phyloP scores from a whole-genome alignment of 345 rosid genomes.

The Carallia pectinifolia region DNA sequence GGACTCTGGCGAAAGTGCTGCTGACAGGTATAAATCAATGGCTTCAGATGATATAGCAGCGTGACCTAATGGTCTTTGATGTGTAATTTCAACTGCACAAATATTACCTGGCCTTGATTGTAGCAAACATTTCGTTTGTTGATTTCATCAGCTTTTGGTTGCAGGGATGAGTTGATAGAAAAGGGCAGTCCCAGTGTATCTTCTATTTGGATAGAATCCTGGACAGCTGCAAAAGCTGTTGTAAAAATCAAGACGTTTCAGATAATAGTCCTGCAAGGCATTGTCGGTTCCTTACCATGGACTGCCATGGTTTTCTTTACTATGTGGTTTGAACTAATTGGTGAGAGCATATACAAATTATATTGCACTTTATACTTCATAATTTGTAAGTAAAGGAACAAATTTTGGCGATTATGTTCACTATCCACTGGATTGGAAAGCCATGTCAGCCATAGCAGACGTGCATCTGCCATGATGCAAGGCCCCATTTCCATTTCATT shows the following conservation, averaged over 20 bases:
- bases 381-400: background rate
- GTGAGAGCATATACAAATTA: slow-evolving; percentile 31
- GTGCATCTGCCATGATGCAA: too few relatives aligned
- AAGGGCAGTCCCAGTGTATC: slow-evolving; percentile 33
- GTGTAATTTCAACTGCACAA: background rate
- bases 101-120: background rate
- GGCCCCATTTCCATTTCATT: background rate
- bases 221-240: slow-evolving; percentile 67
- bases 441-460: too few relatives aligned
- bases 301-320: slow-evolving; percentile 96
- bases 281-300: slow-evolving; percentile 89
- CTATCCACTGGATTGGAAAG: background rate
- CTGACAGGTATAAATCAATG: slow-evolving; percentile 32
- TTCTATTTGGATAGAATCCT: slow-evolving; percentile 73
- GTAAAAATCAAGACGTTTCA: slow-evolving; percentile 79
- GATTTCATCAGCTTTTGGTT: slow-evolving; percentile 17
- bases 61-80: background rate
- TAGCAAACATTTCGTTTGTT: background rate
- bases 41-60: background rate
- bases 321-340: slow-evolving; percentile 95
- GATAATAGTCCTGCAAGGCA: slow-evolving; percentile 83
- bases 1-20: slow-evolving; percentile 12
- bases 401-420: background rate
- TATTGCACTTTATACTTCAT: background rate
- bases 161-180: slow-evolving; percentile 55